A percentile compares a stretch with the other conserved stretches of the same genome.
Evolutionary conservation across 2,329 filamentous ascomycete genomes (phyloP).

Genomic region (Ophiocordyceps unilateralis): DNA sequence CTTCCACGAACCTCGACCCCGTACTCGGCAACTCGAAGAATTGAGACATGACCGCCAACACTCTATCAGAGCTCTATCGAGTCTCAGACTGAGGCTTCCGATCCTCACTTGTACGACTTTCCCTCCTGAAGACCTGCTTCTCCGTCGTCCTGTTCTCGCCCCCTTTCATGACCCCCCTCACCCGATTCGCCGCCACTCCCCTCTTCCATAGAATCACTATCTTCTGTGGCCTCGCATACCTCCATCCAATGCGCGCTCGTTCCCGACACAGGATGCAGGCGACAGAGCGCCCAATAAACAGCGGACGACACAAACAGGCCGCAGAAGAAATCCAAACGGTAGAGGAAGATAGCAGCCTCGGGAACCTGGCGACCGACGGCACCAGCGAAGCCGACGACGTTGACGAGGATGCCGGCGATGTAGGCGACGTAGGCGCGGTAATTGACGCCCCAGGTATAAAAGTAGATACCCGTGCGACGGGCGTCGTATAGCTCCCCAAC

Average conservation of each 20-base stretch:
- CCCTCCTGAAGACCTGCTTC: background rate
- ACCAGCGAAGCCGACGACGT: constrained; percentile 80
- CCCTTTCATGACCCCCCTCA: background rate
- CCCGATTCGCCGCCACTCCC: background rate
- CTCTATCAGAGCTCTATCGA: background rate
- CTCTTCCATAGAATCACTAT: constrained; percentile 21
- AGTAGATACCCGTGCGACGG: constrained; percentile 51
- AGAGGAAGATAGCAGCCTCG: constrained; percentile 65
- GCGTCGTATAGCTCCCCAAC: constrained; percentile 65
- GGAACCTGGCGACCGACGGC: constrained; percentile 59
- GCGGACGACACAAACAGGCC: constrained; percentile 55
- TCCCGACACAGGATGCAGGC: constrained; percentile 54
- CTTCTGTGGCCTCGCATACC: constrained; percentile 45
- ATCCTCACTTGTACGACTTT: background rate
- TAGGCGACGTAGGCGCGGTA: constrained; percentile 78
- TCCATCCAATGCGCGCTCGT: constrained; percentile 65
- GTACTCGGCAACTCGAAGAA: background rate
- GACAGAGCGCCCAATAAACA: constrained; percentile 56
- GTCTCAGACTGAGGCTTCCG: background rate
- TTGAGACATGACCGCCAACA: background rate
- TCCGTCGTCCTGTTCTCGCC: background rate
- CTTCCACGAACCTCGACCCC: no score
- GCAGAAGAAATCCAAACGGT: constrained; percentile 79
- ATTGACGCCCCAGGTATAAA: constrained; percentile 54
- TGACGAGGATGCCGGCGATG: constrained; percentile 68